Conservation (phyloP, 495 filamentous ascomycete species). For the Beverwykella pulmonaria region DNA sequence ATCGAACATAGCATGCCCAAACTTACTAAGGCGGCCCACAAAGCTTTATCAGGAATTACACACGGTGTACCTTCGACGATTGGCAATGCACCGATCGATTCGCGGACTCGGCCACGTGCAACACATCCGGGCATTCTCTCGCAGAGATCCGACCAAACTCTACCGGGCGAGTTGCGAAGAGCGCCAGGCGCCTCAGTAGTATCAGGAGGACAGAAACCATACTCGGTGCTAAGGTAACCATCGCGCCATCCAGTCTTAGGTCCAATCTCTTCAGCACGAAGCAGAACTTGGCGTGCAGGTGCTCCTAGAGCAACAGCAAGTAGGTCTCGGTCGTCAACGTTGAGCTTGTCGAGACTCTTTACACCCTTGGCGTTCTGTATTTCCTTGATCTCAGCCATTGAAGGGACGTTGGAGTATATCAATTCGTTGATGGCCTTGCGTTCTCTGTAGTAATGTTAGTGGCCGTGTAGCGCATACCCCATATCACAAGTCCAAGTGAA, state of each 20-base stretch:
- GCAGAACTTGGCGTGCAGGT: conserved; percentile 55
- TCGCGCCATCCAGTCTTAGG: conserved; percentile 56
- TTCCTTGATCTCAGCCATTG: conserved; percentile 36
- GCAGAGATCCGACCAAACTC: conserved; percentile 58
- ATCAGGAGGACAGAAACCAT: conserved; percentile 57
- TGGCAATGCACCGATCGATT: conserved; percentile 52
- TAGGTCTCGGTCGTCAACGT: conserved; percentile 51
- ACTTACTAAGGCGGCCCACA: conserved; percentile 56
- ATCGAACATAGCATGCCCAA: conserved; percentile 55
- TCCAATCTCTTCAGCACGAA: conserved; percentile 56
- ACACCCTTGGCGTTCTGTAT: conserved; percentile 33
- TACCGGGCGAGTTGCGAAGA: conserved; percentile 52
- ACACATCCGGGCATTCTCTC: conserved; percentile 57
- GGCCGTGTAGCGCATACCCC: not conserved
- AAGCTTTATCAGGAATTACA: conserved; percentile 53
- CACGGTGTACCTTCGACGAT: conserved; percentile 52
- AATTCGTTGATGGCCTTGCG: conserved; percentile 27
- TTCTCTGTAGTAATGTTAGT: conserved; percentile 28
- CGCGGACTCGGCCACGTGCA: conserved; percentile 52
- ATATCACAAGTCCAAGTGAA: too few relatives aligned
- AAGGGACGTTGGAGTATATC: conserved; percentile 29
- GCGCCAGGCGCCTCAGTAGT: conserved; percentile 53
- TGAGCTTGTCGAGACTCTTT: conserved; percentile 48
- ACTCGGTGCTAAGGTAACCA: conserved; percentile 55
- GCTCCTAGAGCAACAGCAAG: conserved; percentile 56